phyloP scores from a whole-genome alignment of 1,139 yeast species.

The Blastobotrys apis region DNA sequence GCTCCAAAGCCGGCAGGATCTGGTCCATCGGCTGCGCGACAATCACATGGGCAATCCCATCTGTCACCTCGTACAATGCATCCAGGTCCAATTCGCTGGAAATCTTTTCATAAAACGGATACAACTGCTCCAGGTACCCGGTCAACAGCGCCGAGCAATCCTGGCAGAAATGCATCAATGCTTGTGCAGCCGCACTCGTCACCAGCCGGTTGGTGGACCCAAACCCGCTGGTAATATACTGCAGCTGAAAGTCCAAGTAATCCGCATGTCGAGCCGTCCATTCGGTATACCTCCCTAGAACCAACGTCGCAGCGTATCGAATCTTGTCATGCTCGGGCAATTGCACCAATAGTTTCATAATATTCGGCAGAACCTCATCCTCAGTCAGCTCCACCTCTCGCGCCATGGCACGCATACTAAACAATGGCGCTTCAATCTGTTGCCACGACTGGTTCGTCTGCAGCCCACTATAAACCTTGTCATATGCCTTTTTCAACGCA shows the following conservation, averaged over 20 bases:
- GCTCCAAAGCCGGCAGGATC: constrained; percentile 45
- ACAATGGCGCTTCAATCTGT: constrained; percentile 81
- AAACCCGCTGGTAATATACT: constrained; percentile 80
- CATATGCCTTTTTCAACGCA: constrained; percentile 63
- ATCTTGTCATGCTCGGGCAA: constrained; percentile 85
- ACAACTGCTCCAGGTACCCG: constrained; percentile 69
- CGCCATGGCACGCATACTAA: constrained; percentile 92
- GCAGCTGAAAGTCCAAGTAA: constrained; percentile 73
- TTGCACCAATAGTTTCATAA: constrained; percentile 64
- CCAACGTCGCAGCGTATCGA: constrained; percentile 87
- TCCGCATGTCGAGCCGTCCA: constrained; percentile 91
- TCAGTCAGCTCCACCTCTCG: constrained; percentile 75
- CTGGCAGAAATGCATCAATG: constrained; percentile 89
- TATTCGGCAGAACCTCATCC: constrained; percentile 65
- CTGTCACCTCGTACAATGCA: constrained; percentile 75
- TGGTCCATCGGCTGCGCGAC: constrained; percentile 47
- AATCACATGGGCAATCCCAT: constrained; percentile 85
- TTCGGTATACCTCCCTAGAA: constrained; percentile 88
- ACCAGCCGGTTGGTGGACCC: constrained; percentile 44
- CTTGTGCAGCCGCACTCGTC: constrained; percentile 83
- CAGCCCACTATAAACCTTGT: constrained; percentile 28
- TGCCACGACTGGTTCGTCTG: constrained; percentile 57
- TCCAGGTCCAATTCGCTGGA: constrained; percentile 53
- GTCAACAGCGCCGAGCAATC: constrained; percentile 74
- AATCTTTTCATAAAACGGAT: constrained; percentile 67